Evolutionary conservation across 106 monocot genomes (phyloP), one percentile per base, ranked within the genome.

Genomic region (Dactylorhiza incarnata): DNA sequence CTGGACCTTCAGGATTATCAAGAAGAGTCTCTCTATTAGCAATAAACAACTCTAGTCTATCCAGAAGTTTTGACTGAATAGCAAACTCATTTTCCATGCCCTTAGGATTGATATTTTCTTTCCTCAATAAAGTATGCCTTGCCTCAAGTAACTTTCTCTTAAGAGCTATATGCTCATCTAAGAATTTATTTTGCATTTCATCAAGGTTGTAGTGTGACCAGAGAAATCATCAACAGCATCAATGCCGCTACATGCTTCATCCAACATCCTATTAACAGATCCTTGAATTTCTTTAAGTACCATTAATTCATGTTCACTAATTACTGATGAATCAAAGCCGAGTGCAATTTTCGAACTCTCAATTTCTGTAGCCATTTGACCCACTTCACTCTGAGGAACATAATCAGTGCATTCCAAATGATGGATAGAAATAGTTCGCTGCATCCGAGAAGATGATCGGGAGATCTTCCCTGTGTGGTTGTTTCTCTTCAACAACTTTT

Each of bases 401-500:
- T 79, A 89, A 53, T 91, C 89, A 68, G 85, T 76, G 58, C 80
- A 85, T 53, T 91, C 94, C 80, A 91, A 68, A 75, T 94, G 89
- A 77, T 94, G 94, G 20, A 91, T 91, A 26, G 94, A 91, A 58
- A 84, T 53, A 6, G 89, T 91, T 5, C 89, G 89, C 71, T 76
- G 52, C 58, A 91, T 72, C n/a, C 71, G 79, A 46, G 87, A 74
- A 55, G 78, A 72, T 78, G 78, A 73, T 73, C 82, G 77, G 45
- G 86, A 80, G 47, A 77, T 72, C 68, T 91, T 84, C 45, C 74
- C 25, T 78, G 82, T 84, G 20, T 58, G 78, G 9, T 82, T 58
- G 23, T 54, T 74, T 66, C 80, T 88, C 59, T 79, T 74, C 48
- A 54, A 76, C 49, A 86, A 25, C 20, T 75, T 82, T 61, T 80